phyloP scores from a whole-genome alignment of 2,329 filamentous ascomycete genomes.

The Celoporthe dispersa region DNA sequence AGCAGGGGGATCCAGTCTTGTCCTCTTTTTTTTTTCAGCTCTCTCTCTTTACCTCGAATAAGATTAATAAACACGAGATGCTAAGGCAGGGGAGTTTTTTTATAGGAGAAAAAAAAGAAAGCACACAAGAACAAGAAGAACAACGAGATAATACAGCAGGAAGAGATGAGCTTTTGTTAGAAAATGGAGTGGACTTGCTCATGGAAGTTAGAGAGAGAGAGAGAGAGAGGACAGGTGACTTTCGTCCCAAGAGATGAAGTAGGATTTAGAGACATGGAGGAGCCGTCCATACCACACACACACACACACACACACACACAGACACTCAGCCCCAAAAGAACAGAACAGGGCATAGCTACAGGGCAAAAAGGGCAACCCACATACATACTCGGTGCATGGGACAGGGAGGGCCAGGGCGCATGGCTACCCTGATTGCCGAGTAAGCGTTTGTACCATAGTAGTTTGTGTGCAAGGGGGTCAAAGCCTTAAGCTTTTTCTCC shows the following conservation, averaged over 20 bases:
- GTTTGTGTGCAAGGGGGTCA: background rate
- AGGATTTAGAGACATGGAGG: background rate
- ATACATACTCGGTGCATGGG: background rate
- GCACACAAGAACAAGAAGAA: background rate
- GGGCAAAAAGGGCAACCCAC: background rate
- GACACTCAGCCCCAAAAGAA: background rate
- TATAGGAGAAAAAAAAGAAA: background rate
- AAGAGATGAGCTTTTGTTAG: background rate
- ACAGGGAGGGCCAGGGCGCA: background rate
- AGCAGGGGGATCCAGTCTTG: background rate
- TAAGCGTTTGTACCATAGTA: too few species aligned
- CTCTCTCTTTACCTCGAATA: background rate
- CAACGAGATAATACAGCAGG: background rate
- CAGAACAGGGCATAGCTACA: background rate
- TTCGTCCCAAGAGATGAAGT: background rate
- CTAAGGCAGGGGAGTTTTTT: background rate
- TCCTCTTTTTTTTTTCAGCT: background rate
- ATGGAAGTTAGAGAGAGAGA: background rate
- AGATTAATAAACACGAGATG: background rate
- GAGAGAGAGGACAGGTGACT: background rate
- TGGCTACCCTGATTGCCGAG: background rate
- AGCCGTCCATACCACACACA: background rate
- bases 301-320: too few species aligned
- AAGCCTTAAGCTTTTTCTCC: background rate
- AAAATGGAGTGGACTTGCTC: background rate